These are phyloP conservation scores for Dendrobium catenatum DNA, from an alignment of 106 monocot species.

Conservation along the genomic window DNA sequence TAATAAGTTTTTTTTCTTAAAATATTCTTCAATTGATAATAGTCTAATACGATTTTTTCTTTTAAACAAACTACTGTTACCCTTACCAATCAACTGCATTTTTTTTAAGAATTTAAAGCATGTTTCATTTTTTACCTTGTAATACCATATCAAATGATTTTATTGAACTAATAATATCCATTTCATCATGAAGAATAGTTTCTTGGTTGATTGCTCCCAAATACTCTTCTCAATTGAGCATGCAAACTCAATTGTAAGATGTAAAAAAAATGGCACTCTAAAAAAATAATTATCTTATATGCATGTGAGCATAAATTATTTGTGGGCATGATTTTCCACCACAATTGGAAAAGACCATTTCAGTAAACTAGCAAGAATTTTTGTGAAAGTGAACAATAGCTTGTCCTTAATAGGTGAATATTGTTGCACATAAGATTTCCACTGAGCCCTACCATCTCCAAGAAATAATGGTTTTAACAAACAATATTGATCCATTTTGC, in stretches of 20 bases:
- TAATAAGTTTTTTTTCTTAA: too few relatives aligned
- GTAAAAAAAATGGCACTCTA: constrained; percentile 51
- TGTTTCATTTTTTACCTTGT: too few relatives aligned
- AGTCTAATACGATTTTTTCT: too few relatives aligned
- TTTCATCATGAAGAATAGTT: too few relatives aligned
- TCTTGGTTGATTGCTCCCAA: too few relatives aligned
- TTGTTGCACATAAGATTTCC: constrained; percentile 49
- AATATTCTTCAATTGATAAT: too few relatives aligned
- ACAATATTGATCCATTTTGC: background rate
- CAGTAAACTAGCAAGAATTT: background rate
- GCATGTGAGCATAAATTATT: constrained; percentile 28
- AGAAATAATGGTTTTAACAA: background rate
- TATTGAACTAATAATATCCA: too few relatives aligned
- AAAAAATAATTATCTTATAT: constrained; percentile 42
- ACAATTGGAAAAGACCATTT: background rate
- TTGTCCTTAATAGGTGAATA: background rate
- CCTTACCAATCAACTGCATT: too few relatives aligned
- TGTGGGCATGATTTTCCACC: constrained; percentile 1
- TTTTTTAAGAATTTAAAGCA: too few relatives aligned
- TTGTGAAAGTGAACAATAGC: constrained; percentile 23
- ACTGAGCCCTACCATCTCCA: constrained; percentile 23
- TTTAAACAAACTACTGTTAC: too few relatives aligned
- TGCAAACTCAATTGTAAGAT: constrained; percentile 9
- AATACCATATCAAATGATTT: too few relatives aligned
- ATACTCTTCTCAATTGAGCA: background rate